A percentile compares a stretch with the other conserved stretches of the same genome.
Conservation (phyloP, 2,329 filamentous ascomycete genomes). For the Beauveria sp. region DNA sequence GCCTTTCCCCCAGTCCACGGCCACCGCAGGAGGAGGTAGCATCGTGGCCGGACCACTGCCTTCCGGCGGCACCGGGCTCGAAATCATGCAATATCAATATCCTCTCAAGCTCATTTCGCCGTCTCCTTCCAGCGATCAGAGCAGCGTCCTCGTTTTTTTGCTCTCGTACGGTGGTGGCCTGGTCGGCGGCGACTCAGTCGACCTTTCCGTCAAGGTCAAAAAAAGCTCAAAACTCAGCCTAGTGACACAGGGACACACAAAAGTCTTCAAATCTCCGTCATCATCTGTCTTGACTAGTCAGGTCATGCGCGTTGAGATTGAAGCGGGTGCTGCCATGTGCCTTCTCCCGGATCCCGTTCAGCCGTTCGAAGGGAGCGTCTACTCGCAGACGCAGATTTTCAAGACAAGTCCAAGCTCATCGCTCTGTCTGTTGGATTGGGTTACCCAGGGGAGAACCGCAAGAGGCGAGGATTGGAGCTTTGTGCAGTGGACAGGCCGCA, state of each 20-base stretch:
- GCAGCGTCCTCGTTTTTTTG: conserved; percentile 75
- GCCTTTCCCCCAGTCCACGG: conserved; percentile 70
- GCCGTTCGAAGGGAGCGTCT: conserved; percentile 77
- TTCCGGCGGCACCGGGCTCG: conserved; percentile 61
- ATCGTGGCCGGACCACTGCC: conserved; percentile 69
- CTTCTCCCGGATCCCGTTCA: conserved; percentile 87
- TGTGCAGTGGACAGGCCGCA: conserved; percentile 68
- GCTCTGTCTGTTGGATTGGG: conserved; percentile 87
- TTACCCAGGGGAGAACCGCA: conserved; percentile 77
- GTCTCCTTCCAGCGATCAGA: conserved; percentile 53
- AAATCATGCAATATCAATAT: conserved; percentile 79
- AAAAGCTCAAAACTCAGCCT: conserved; percentile 57
- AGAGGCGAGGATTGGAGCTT: conserved; percentile 87
- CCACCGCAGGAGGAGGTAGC: conserved; percentile 67
- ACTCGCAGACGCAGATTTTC: conserved; percentile 79
- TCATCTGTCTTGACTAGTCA: conserved; percentile 51
- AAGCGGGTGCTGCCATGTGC: conserved; percentile 47
- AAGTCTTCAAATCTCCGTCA: conserved; percentile 77
- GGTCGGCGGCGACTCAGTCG: conserved; percentile 77
- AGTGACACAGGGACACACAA: conserved; percentile 76
- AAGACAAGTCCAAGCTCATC: conserved; percentile 48
- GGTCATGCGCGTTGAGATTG: conserved; percentile 43
- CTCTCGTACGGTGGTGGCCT: conserved; percentile 93
- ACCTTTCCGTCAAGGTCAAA: conserved; percentile 61
- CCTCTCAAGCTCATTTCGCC: conserved; percentile 90